Base-by-base conservation (phyloP, 805 yeast genomes). In the Lipomyces kockii region DNA sequence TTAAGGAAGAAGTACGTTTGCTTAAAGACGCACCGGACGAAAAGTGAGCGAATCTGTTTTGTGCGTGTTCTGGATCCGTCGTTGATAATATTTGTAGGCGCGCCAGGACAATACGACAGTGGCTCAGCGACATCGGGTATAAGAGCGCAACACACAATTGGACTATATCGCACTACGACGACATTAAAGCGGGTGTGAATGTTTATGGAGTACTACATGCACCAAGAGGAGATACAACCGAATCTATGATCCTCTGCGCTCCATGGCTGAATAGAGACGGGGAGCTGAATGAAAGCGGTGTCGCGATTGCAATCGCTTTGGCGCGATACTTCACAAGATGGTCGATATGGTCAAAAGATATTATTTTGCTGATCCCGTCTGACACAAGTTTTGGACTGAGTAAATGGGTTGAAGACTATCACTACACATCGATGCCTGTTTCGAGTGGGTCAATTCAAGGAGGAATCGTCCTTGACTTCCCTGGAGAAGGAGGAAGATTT, bases 371-470 rank as follows among this genome's bases (percentile, higher is more conserved):
- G 34, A 84, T 92, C 61, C 92, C 97, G 2, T 86, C 87, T 61
- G 86, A 92, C 74, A 86, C 89, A 0, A 85, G 85, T 57, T 80
- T 82, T 37, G 86, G 95, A 0, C 80, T 94, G 66, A 82, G 97
- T 66, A 80, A 87, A 2, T 95, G 98, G 98, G 97, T 94, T 8
- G 91, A 90, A 67, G 97, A 97, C 0, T 95, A 95, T 77, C 98
- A 95, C 75, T 62, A 64, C 25, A 53, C 65, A 5, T 81, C 89
- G 0, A 80, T 95, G 74, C 96, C 92, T 73, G 82, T 87, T 63
- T 92, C 98, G 0, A 98, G 97, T 46, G 99, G 99, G 0, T 86
- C 95, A 0, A 89, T 95, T 53, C 98, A 95, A 74, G 90, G 95
- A 46, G 98, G 98, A 0, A 76, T 95, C 2, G 88, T 92, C 25